Base-by-base conservation (phyloP, 345 rosid species). In the Eutrema japonicum region DNA sequence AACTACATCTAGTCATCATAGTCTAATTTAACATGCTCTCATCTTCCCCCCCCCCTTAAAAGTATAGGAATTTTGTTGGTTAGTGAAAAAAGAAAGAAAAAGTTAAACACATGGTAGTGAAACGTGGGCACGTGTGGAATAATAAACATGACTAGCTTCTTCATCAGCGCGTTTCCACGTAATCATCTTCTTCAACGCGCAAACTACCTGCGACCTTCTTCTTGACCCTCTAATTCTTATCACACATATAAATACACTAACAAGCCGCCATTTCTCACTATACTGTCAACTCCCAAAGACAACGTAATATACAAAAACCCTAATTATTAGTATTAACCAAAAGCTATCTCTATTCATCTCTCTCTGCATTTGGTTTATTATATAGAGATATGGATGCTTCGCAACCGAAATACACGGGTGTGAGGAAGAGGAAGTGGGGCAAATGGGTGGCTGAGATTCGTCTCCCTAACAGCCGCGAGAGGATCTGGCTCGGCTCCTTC, bases 361-460 rank as follows among this genome's bases (percentile, higher is more conserved):
- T 9, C 52, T 16, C 10, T 64, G 41, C 64, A 64, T 64, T 54
- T 49, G 26, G 46, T 51, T 65, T 22, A 4, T 65, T 22, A 4
- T 7, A 22, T 38, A 66, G 18, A 35, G 42, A 45, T 0, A 77
- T 77, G 71, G 76, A 77, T 48, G 51, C 78, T 38, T 41, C 78
- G 1, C 26, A 22, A 22, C 83, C 85, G 0, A 86, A 85, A 80
- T 93, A 87, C 83, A 93, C 81, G 33, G 98, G 98, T 6, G 97
- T 93, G 8, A 14, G 98, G 10, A 89, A 88, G 89, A 73, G 98
- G 66, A 91, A 91, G 63, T 91, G 98, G 98, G 97, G 98, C 0
- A 93, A 87, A 64, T 93, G 94, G 94, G 98, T 93, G 64, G 89
- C 97, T 1, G 98, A 93, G 77, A 88, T 93, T 52, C 80, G 98